A percentile compares a stretch with the other conserved stretches of the same genome.
These are phyloP conservation scores for Talaromyces albobiverticillius DNA, from an alignment of 2,329 filamentous ascomycete genomes.

Conservation along the genomic window DNA sequence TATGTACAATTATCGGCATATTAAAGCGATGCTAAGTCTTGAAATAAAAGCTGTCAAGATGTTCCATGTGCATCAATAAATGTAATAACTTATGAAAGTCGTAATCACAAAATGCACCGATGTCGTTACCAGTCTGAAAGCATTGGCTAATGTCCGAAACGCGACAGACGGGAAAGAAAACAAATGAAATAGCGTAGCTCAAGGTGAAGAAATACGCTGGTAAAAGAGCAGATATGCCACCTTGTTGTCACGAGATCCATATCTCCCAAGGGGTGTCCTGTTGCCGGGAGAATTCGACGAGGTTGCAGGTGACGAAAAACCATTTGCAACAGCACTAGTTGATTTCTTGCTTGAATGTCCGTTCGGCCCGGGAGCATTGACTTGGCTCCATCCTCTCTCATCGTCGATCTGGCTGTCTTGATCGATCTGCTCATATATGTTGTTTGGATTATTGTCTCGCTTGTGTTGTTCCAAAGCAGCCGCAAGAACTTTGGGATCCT, in stretches of 20 bases:
- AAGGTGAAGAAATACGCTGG: constrained; percentile 58
- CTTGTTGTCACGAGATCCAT: constrained; percentile 82
- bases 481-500: constrained; percentile 68
- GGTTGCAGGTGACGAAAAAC: constrained; percentile 53
- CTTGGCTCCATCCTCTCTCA: constrained; percentile 75
- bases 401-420: constrained; percentile 64
- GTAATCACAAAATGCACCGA: background rate
- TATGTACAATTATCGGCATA: constrained; percentile 15
- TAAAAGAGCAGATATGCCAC: constrained; percentile 97
- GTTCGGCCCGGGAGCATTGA: constrained; percentile 57
- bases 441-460: constrained; percentile 56
- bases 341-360: constrained; percentile 65
- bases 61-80: constrained; percentile 7
- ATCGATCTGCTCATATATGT: constrained; percentile 66
- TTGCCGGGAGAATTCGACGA: constrained; percentile 54
- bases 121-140: background rate
- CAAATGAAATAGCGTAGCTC: background rate
- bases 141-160: background rate
- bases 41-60: constrained; percentile 1
- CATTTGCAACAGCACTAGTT: constrained; percentile 62
- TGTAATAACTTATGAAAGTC: background rate
- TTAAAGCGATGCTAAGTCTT: background rate
- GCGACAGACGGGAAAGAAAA: background rate
- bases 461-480: constrained; percentile 66
- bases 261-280: constrained; percentile 55